Base-by-base conservation (phyloP, 208 protist genomes). In the Leishmania aethiopica region DNA sequence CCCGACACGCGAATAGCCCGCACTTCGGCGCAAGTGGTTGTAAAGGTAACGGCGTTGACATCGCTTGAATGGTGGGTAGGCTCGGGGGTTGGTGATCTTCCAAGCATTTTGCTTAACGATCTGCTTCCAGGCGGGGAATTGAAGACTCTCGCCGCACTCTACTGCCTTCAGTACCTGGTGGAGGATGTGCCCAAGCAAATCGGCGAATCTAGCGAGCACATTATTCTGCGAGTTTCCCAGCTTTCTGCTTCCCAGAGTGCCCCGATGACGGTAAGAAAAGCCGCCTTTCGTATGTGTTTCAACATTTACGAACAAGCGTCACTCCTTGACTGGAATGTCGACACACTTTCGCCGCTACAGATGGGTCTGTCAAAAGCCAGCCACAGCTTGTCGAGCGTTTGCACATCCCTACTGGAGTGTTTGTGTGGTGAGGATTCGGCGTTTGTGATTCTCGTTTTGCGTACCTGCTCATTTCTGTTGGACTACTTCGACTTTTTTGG, bases 131-230 rank as follows among this genome's bases (percentile, higher is more conserved):
- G 80, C 10, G 92, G 91, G 17, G 89, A 87, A 6, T 57, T 93
- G 71, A 92, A 91, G 70, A 93, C 93, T 22, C 84, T 97, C 15
- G 83, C 88, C 8, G 89, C 92, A n/a, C 82, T 97, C 32, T 97
- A 96, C 75, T 86, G 87, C 57, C 83, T 97, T 77, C 95, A 97
- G 80, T 97, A 97, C 79, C 67, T 97, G 42, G 94, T 97, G 89
- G 93, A 97, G 77, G 95, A 97, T 87, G 66, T 97, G 53, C 92
- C 92, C 47, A 94, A 94, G 81, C 82, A 93, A 62, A 86, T 97
- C 25, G 95, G 95, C 40, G 79, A 71, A 73, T 84, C 91, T 1
- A 95, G 95, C 71, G 91, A 93, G 79, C 84, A 90, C 42, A 92
- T 97, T 66, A 90, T 97, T 53, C 78, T 85, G 25, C 76, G 85